These are phyloP conservation scores for Rhodotorula glutinis DNA, from an alignment of 1,284 basidiomycete species.

Conservation along the genomic window DNA sequence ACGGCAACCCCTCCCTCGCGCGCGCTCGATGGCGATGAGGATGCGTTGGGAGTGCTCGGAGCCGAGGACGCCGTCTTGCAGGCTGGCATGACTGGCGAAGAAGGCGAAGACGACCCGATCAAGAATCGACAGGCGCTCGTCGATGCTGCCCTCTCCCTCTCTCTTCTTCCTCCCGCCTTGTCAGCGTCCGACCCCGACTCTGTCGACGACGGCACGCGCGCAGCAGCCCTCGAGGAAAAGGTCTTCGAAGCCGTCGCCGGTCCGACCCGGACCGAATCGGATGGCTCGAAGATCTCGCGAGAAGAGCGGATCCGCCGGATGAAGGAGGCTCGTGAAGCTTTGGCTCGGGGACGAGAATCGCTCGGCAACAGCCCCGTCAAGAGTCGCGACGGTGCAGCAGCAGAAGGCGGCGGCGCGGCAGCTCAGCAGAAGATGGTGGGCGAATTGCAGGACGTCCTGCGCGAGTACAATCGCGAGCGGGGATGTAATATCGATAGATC, in stretches of 20 bases:
- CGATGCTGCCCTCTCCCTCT: slow-evolving; percentile 18
- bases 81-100: neutral
- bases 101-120: neutral
- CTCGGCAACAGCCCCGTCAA: neutral
- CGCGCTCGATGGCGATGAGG: neutral
- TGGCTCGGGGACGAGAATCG: slow-evolving; percentile 10
- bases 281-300: slow-evolving; percentile 13
- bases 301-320: slow-evolving; percentile 27
- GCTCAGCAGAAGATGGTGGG: slow-evolving; percentile 26
- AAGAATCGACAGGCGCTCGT: slow-evolving; percentile 14
- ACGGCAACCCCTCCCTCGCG: too few relatives aligned
- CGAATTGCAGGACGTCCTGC: slow-evolving; percentile 28
- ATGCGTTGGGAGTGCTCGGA: neutral
- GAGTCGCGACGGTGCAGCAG: neutral
- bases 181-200: too few relatives aligned
- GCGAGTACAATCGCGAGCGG: slow-evolving; percentile 13
- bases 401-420: neutral
- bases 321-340: slow-evolving; percentile 26
- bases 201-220: too few relatives aligned
- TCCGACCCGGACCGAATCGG: neutral
- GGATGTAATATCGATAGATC: neutral
- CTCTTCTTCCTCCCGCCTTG: slow-evolving; percentile 3
- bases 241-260: slow-evolving; percentile 27
- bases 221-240: neutral
- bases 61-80: slow-evolving; percentile 7